Evolutionary conservation across 345 rosid species (phyloP).

Genomic region (Angophora floribunda): DNA sequence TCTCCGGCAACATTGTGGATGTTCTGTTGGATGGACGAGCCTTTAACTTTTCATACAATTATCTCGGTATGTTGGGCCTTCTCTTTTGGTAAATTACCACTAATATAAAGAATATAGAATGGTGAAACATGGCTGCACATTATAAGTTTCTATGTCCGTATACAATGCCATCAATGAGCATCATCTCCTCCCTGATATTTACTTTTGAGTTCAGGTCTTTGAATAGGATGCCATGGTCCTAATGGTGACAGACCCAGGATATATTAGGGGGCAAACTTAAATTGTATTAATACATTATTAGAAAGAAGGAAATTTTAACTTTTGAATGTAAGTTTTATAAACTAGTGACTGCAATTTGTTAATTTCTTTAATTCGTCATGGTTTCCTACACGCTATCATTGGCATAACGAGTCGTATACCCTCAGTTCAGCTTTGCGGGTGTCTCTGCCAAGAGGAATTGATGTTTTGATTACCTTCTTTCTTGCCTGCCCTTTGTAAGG

Average conservation of each 20-base stretch:
- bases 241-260: background rate
- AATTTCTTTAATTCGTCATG: background rate
- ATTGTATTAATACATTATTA: background rate
- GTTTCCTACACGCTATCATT: background rate
- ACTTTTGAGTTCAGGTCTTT: background rate
- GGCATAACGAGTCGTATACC: background rate
- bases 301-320: background rate
- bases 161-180: background rate
- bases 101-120: background rate
- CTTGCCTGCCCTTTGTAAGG: constrained; percentile 42
- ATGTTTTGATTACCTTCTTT: constrained; percentile 43
- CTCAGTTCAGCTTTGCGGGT: constrained; percentile 23
- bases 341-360: background rate
- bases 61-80: background rate
- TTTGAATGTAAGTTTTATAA: background rate
- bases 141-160: background rate
- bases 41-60: background rate
- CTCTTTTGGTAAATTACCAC: background rate
- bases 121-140: background rate
- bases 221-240: background rate
- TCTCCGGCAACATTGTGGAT: background rate
- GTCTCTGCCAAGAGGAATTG: constrained; percentile 42
- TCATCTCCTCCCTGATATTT: background rate
- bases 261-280: background rate
- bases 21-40: background rate